Percentiles rank a stretch among this genome's conserved stretches.
Evolutionary conservation across 805 yeast genomes (phyloP).

Genomic region (Teunomyces funiuensis): DNA sequence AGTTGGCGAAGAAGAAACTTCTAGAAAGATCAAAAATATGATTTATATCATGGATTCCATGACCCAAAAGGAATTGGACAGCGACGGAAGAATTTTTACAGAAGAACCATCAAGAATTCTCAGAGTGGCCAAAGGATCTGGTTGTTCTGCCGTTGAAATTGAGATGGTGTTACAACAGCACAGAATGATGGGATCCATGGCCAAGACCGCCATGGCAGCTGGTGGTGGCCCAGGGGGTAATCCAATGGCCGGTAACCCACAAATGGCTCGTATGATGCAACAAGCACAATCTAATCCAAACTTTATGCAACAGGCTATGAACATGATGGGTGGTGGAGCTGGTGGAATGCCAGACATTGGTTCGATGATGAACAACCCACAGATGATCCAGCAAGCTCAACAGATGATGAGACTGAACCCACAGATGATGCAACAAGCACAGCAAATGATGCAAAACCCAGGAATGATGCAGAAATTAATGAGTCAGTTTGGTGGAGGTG

Average conservation of each 20-base stretch:
- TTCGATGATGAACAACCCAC: constrained; percentile 59
- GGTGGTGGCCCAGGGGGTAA: constrained; percentile 29
- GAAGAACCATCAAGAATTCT: constrained; percentile 83
- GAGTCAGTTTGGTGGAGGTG: constrained; percentile 59
- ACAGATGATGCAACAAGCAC: constrained; percentile 44
- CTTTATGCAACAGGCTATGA: constrained; percentile 63
- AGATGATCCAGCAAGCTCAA: constrained; percentile 47
- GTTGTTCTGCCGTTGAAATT: constrained; percentile 87
- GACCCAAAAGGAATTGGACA: constrained; percentile 88
- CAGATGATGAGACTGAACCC: constrained; percentile 48
- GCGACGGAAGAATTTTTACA: constrained; percentile 79
- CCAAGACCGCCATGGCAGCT: constrained; percentile 62
- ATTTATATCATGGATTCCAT: constrained; percentile 91
- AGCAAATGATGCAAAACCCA: constrained; percentile 52
- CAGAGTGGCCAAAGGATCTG: constrained; percentile 92
- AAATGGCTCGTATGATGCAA: constrained; percentile 54
- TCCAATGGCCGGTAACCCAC: constrained; percentile 33
- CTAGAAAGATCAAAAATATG: constrained; percentile 81
- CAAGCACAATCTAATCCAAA: constrained; percentile 52
- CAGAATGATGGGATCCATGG: constrained; percentile 92
- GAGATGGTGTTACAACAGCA: constrained; percentile 91
- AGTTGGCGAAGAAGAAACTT: constrained; percentile 89
- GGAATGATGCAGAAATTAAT: constrained; percentile 71
- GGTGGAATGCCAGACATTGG: constrained; percentile 53
- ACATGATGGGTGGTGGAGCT: constrained; percentile 59